Evolutionary conservation across 768 basidiomycete genomes (phyloP).

Genomic region (Artomyces pyxidatus): DNA sequence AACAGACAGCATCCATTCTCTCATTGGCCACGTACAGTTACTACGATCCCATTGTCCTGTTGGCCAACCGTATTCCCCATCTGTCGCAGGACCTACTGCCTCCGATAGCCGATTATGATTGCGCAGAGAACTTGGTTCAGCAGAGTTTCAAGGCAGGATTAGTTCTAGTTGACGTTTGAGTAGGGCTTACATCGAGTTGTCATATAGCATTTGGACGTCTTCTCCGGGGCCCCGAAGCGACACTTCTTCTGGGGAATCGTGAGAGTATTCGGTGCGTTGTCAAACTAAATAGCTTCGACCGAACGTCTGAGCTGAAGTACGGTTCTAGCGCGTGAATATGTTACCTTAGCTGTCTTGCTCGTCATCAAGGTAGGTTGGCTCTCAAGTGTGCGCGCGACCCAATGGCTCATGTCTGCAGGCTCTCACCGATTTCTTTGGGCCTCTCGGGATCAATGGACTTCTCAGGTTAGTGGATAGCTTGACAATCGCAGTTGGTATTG

Average conservation of each 20-base stretch:
- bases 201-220: constrained; percentile 21
- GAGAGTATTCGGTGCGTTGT: constrained; percentile 13
- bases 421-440: constrained; percentile 19
- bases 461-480: constrained; percentile 17
- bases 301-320: no score
- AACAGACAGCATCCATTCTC: constrained; percentile 24
- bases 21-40: constrained; percentile 38
- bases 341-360: constrained; percentile 3
- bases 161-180: constrained; percentile 25
- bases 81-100: constrained; percentile 36
- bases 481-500: background rate
- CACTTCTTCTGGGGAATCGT: constrained; percentile 22
- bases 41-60: constrained; percentile 42
- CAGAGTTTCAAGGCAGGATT: constrained; percentile 14
- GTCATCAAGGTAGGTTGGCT: background rate
- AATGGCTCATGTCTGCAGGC: constrained; percentile 6
- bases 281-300: no score
- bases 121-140: constrained; percentile 24
- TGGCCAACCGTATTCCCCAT: constrained; percentile 36
- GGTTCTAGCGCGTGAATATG: constrained; percentile 12
- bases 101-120: constrained; percentile 41
- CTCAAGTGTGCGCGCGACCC: no score
- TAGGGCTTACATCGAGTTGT: background rate
- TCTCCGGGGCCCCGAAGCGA: constrained; percentile 14
- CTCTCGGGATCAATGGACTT: constrained; percentile 25